Percentiles rank a stretch among this genome's conserved stretches.
Conservation (phyloP, 768 basidiomycete genomes). For the Multifurca ochricompacta region DNA sequence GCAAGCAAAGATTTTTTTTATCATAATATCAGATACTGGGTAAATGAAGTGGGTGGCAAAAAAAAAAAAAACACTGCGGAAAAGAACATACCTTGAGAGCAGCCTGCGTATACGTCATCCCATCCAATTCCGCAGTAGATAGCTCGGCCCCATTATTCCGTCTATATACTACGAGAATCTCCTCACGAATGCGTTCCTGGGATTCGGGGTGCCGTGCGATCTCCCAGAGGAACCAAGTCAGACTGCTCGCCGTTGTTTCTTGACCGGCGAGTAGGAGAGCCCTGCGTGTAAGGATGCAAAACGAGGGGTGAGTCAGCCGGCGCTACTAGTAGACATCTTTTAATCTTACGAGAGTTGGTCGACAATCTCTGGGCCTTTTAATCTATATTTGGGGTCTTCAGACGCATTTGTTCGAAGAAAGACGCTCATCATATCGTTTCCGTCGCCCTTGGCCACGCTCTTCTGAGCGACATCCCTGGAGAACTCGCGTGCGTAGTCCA, state of each 20-base stretch:
- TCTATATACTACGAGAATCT: slow-evolving; percentile 7
- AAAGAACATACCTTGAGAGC: slow-evolving; percentile 11
- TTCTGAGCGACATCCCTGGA: background rate
- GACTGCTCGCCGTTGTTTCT: slow-evolving; percentile 20
- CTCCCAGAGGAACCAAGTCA: slow-evolving; percentile 20
- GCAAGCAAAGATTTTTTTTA: too few species aligned
- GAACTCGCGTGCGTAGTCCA: background rate
- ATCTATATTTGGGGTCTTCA: background rate
- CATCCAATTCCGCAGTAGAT: slow-evolving; percentile 8
- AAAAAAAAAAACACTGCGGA: background rate
- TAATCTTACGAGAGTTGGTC: slow-evolving; percentile 10
- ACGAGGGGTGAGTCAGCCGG: background rate
- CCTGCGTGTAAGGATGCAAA: background rate
- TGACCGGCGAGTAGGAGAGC: slow-evolving; percentile 21
- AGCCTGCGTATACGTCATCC: slow-evolving; percentile 10
- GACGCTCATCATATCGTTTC: slow-evolving; percentile 10
- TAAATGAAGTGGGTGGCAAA: background rate
- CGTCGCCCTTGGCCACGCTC: background rate
- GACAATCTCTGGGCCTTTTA: slow-evolving; percentile 1
- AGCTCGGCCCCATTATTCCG: background rate
- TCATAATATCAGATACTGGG: too few species aligned
- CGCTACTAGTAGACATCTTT: too few species aligned
- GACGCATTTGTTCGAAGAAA: slow-evolving; percentile 9
- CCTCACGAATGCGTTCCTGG: slow-evolving; percentile 18
- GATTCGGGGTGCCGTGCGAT: slow-evolving; percentile 17